These are phyloP conservation scores for Dendrocalamus latiflorus DNA, from an alignment of 202 grass and related monocot genomes.

Conservation along the genomic window DNA sequence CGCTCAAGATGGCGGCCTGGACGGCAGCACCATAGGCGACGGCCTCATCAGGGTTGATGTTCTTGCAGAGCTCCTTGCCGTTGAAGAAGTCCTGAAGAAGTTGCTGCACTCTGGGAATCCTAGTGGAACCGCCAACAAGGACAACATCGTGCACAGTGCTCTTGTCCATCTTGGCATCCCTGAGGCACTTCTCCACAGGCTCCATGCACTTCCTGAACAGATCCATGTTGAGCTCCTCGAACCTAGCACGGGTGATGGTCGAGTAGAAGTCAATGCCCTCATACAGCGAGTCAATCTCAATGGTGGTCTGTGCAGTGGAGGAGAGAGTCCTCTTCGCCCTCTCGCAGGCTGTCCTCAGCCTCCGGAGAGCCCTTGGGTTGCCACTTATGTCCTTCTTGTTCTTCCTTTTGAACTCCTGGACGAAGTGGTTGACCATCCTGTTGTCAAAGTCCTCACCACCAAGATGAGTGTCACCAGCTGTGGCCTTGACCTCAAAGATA, in stretches of 20 bases:
- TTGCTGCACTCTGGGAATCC: conserved; percentile 85
- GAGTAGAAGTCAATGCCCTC: conserved; percentile 96
- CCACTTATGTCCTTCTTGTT: too few relatives aligned
- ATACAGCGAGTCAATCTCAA: conserved; percentile 61
- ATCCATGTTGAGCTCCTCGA: conserved; percentile 87
- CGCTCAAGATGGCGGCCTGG: conserved; percentile 81
- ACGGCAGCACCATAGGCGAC: conserved; percentile 75
- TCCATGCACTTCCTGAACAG: conserved; percentile 91
- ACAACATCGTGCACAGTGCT: too few relatives aligned
- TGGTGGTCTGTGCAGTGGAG: too few relatives aligned
- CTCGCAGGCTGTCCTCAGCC: too few relatives aligned
- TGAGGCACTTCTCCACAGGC: conserved; percentile 92
- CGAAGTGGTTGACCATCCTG: too few relatives aligned
- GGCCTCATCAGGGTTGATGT: conserved; percentile 89
- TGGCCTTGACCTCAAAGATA: too few relatives aligned
- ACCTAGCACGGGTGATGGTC: conserved; percentile 74
- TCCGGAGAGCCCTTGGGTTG: too few relatives aligned
- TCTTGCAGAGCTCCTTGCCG: conserved; percentile 88
- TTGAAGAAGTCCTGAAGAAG: conserved; percentile 87
- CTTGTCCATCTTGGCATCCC: too few relatives aligned
- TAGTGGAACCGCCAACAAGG: conserved; percentile 75
- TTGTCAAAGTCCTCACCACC: too few relatives aligned
- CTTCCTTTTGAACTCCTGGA: too few relatives aligned
- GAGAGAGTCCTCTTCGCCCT: too few relatives aligned
- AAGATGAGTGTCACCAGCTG: too few relatives aligned